Evolutionary conservation across 129 eudicot genomes (phyloP), one percentile per base, ranked within the genome.

Genomic region (Arctium minus): DNA sequence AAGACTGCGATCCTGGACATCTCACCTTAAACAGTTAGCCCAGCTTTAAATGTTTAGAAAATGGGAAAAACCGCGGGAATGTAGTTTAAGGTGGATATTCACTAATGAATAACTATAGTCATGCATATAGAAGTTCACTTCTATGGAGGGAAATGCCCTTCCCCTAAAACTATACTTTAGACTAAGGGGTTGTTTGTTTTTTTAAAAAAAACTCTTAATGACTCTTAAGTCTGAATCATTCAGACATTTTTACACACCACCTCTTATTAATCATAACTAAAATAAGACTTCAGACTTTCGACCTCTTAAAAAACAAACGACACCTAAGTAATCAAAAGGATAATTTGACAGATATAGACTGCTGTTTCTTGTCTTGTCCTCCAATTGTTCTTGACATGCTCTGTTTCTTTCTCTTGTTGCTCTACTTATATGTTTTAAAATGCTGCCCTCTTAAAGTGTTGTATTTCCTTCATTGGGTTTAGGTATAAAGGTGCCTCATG

Each of bases 321-420:
- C n/a, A n/a, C n/a, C 84, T 83, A 44, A 76, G 56, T 84, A 79
- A 88, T 90, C 91, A 89, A 92, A 85, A 86, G 83, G 82, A 83
- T 83, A 68, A 82, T 87, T 74, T 80, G 86, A 92, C 91, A 87
- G 77, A 85, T 53, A 44, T 85, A 73, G 94, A 89, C 91, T 84
- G 81, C 76, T 85, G 88, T 85, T 86, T 89, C 92, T 84, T 83
- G 84, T 92, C 94, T 71, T 94, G 97, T 94, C 97, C 84, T 83
- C 35, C 27, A 72, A 70, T 81, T 75, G 81, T 84, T 92, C 79
- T 80, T 80, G 80, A 81, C 78, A 30, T 84, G 84, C 69, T 88
- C 78, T 79, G 37, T 53, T 75, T 78, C 71, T 70, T 76, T 44
- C 71, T 82, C 44, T 73, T 81, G 60, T 82, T 80, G 73, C 78